Conservation (phyloP, 768 basidiomycete genomes). For the Termitomyces sp. region DNA sequence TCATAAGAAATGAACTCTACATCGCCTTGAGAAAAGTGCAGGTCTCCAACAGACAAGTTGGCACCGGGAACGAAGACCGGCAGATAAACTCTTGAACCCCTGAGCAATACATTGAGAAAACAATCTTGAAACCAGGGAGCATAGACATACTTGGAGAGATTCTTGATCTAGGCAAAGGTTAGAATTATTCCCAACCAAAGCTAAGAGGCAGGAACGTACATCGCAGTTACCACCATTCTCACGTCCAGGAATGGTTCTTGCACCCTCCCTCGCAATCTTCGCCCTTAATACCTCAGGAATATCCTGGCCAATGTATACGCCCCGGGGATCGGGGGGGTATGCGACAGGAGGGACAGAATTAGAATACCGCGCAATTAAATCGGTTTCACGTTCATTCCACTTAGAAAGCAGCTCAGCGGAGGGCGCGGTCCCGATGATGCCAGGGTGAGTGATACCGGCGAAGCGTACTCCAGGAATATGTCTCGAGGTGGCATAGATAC, state of each 20-base stretch:
- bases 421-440: slow-evolving; percentile 74
- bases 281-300: slow-evolving; percentile 39
- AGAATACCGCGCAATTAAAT: slow-evolving; percentile 51
- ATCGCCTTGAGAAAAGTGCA: slow-evolving; percentile 80
- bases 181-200: background rate
- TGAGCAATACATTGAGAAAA: slow-evolving; percentile 12
- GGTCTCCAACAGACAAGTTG: slow-evolving; percentile 72
- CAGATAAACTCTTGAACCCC: slow-evolving; percentile 71
- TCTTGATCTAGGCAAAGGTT: slow-evolving; percentile 49
- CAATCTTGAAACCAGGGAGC: background rate
- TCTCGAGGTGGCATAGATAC: slow-evolving; percentile 67
- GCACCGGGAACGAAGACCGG: slow-evolving; percentile 76
- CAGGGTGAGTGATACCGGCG: slow-evolving; percentile 74
- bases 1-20: slow-evolving; percentile 22
- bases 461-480: slow-evolving; percentile 81
- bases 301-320: slow-evolving; percentile 70
- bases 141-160: slow-evolving; percentile 47
- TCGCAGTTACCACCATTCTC: slow-evolving; percentile 81
- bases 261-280: slow-evolving; percentile 63
- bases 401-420: slow-evolving; percentile 67
- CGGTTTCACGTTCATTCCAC: slow-evolving; percentile 74
- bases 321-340: slow-evolving; percentile 55
- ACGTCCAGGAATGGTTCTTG: slow-evolving; percentile 71
- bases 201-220: slow-evolving; percentile 27
- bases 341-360: slow-evolving; percentile 62